These are phyloP conservation scores for Schizophyllum commune DNA, from an alignment of 1,284 basidiomycete species.

Conservation along the genomic window DNA sequence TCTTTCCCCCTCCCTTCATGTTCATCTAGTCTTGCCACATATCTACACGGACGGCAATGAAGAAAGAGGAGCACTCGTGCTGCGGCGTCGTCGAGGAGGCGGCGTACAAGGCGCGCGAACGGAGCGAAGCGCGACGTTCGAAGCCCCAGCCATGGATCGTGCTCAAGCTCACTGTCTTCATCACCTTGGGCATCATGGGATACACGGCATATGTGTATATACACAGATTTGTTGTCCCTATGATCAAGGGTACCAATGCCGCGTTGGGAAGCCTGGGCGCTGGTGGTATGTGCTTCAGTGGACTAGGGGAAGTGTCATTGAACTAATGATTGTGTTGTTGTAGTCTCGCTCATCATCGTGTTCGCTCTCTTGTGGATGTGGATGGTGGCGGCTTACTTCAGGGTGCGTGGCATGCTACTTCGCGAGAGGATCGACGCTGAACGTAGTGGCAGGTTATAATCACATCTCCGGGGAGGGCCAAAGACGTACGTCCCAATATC, in stretches of 20 bases:
- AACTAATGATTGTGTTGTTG: not conserved
- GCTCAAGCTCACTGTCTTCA: conserved; percentile 47
- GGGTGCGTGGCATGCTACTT: conserved; percentile 31
- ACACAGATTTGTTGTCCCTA: conserved; percentile 54
- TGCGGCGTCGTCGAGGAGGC: conserved; percentile 39
- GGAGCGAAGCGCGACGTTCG: conserved; percentile 23
- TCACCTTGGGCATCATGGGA: conserved; percentile 46
- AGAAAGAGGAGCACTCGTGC: conserved; percentile 12
- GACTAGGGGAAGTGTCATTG: not conserved
- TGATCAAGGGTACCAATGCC: conserved; percentile 30
- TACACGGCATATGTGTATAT: conserved; percentile 69
- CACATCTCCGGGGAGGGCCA: conserved; percentile 63
- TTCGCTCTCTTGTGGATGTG: conserved; percentile 59
- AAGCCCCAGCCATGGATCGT: conserved; percentile 57
- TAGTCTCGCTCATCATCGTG: conserved; percentile 53
- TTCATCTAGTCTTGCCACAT: not conserved
- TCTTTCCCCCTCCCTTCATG: not conserved
- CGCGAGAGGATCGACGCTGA: not conserved
- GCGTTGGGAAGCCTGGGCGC: conserved; percentile 37
- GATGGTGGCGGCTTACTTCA: conserved; percentile 65
- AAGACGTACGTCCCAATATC: conserved; percentile 41
- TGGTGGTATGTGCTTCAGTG: conserved; percentile 46
- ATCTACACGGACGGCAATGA: not conserved
- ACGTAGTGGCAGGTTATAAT: conserved; percentile 38
- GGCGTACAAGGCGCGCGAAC: conserved; percentile 26